phyloP scores from a whole-genome alignment of 495 filamentous ascomycete species.

The Chaetomium fimeti region DNA sequence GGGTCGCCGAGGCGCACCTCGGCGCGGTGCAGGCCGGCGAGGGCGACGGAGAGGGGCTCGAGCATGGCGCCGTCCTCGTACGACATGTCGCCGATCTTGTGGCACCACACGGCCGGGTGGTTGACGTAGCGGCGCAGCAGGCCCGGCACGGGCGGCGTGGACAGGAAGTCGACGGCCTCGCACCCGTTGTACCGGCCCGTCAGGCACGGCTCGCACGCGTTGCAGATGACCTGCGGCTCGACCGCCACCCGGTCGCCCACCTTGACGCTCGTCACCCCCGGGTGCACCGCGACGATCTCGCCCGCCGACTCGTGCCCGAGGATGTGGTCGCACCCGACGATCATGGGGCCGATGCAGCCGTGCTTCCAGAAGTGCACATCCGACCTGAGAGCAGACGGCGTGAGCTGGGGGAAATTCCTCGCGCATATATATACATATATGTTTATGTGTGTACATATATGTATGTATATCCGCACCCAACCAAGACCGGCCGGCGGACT shows the following conservation, averaged over 20 bases:
- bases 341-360: slow-evolving; percentile 91
- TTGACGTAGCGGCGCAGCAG: slow-evolving; percentile 89
- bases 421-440: slow-evolving; percentile 24
- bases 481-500: too few species aligned
- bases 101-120: slow-evolving; percentile 87
- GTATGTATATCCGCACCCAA: too few species aligned
- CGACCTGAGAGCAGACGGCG: slow-evolving; percentile 54
- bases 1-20: slow-evolving; percentile 77
- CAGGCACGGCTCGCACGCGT: slow-evolving; percentile 82
- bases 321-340: slow-evolving; percentile 81
- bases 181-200: slow-evolving; percentile 93
- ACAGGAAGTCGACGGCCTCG: slow-evolving; percentile 77
- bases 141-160: slow-evolving; percentile 85
- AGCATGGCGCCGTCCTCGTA: slow-evolving; percentile 85
- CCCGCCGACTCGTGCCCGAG: slow-evolving; percentile 92
- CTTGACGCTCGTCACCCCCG: slow-evolving; percentile 70
- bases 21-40: slow-evolving; percentile 79
- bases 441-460: not conserved
- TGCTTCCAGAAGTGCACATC: slow-evolving; percentile 97
- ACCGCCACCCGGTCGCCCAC: slow-evolving; percentile 85
- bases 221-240: slow-evolving; percentile 88
- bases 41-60: slow-evolving; percentile 80
- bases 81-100: slow-evolving; percentile 86
- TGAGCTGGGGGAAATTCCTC: slow-evolving; percentile 14
- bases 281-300: slow-evolving; percentile 74